Percentiles rank a stretch among this genome's conserved stretches.
Conservation (phyloP, 306 rosid species). For the Mucuna pruriens region DNA sequence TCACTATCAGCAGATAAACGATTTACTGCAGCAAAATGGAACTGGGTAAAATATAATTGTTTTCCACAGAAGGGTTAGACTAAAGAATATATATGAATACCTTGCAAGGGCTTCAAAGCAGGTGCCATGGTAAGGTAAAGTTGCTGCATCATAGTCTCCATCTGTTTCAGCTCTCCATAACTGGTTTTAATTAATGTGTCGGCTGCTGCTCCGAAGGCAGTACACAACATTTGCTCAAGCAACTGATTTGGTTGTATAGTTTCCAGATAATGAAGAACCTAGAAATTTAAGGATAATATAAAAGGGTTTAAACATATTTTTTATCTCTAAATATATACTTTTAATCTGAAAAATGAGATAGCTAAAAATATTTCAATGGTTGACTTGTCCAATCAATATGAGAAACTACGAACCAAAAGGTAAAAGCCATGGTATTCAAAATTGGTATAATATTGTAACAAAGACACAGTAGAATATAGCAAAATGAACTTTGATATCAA, state of each 20-base stretch:
- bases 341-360: too few relatives aligned
- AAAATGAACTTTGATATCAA: too few relatives aligned
- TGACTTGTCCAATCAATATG: too few relatives aligned
- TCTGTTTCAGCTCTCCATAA: slow-evolving; percentile 73
- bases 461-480: too few relatives aligned
- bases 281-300: slow-evolving; percentile 15
- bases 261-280: slow-evolving; percentile 87
- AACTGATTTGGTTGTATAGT: slow-evolving; percentile 71
- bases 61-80: not conserved
- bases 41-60: slow-evolving; percentile 11
- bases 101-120: slow-evolving; percentile 68
- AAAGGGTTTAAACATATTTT: not conserved
- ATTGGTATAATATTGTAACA: too few relatives aligned
- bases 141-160: slow-evolving; percentile 68
- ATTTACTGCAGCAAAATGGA: slow-evolving; percentile 58
- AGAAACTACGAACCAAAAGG: too few relatives aligned
- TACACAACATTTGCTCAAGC: slow-evolving; percentile 86
- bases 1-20: slow-evolving; percentile 66
- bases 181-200: slow-evolving; percentile 66
- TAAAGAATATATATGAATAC: slow-evolving; percentile 39
- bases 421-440: too few relatives aligned
- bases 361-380: too few relatives aligned
- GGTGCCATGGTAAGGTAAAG: slow-evolving; percentile 71
- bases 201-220: slow-evolving; percentile 76
- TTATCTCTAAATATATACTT: not conserved